phyloP scores from a whole-genome alignment of 352 stramenopile genomes.

The Thraustochytrium striatum region DNA sequence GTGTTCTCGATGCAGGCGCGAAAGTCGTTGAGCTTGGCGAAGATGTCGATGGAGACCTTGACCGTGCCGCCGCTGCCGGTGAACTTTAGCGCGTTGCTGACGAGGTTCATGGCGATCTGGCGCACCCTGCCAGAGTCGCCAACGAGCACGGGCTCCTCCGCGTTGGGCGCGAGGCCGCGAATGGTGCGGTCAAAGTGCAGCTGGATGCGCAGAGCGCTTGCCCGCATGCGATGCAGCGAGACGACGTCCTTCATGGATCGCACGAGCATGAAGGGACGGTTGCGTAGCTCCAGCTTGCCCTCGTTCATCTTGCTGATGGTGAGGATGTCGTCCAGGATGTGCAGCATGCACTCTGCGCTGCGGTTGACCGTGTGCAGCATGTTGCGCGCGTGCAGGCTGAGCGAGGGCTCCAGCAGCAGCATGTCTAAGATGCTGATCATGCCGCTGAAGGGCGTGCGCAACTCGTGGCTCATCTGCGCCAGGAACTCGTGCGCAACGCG shows the following conservation, averaged over 20 bases:
- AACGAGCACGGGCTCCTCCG: not conserved
- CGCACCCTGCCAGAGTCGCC: slow-evolving; percentile 38
- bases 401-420: slow-evolving; percentile 47
- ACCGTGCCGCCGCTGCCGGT: slow-evolving; percentile 18
- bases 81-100: slow-evolving; percentile 59
- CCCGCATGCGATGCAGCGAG: no score
- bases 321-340: slow-evolving; percentile 57
- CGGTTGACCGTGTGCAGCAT: slow-evolving; percentile 45
- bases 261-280: slow-evolving; percentile 45
- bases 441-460: slow-evolving; percentile 56
- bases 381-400: slow-evolving; percentile 41
- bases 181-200: slow-evolving; percentile 15
- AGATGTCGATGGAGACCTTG: not conserved
- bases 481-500: no score
- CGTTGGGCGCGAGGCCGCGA: not conserved
- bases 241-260: no score
- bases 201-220: no score
- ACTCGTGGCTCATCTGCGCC: slow-evolving; percentile 54
- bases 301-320: slow-evolving; percentile 53
- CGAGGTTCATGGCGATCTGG: slow-evolving; percentile 55
- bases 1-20: slow-evolving; percentile 44
- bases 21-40: not conserved
- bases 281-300: slow-evolving; percentile 35
- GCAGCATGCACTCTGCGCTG: slow-evolving; percentile 55
- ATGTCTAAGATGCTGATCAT: slow-evolving; percentile 52